phyloP scores from a whole-genome alignment of 202 grass and related monocot species.

The Zoysia matrella region DNA sequence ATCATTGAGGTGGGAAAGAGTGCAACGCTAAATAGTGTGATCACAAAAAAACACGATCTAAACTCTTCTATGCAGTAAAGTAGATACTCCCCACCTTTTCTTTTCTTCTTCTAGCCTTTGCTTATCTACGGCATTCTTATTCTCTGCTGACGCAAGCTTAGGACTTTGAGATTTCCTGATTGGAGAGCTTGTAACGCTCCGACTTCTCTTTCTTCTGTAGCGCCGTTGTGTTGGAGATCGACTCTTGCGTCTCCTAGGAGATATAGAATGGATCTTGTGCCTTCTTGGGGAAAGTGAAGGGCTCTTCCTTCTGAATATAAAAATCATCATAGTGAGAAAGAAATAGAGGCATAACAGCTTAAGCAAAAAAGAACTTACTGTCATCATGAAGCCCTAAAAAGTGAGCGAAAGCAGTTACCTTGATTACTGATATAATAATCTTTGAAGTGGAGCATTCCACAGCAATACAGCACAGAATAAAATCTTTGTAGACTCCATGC shows the following conservation, averaged over 20 bases:
- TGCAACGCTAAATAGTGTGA: conserved; percentile 23
- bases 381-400: conserved; percentile 45
- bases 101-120: conserved; percentile 96
- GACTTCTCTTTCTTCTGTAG: conserved; percentile 81
- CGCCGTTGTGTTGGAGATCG: conserved; percentile 58
- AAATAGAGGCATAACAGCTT: conserved; percentile 15
- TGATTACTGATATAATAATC: conserved; percentile 54
- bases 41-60: conserved; percentile 29
- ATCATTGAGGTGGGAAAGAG: conserved; percentile 1
- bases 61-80: conserved; percentile 40
- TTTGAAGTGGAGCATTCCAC: conserved; percentile 58
- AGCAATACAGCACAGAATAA: conserved; percentile 62
- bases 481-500: conserved; percentile 65
- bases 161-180: conserved; percentile 51
- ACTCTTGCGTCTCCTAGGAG: conserved; percentile 64
- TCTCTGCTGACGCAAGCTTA: conserved; percentile 47
- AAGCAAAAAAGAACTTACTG: conserved; percentile 38
- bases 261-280: conserved; percentile 74
- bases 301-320: conserved; percentile 76
- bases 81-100: conserved; percentile 86
- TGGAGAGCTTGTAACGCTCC: conserved; percentile 58
- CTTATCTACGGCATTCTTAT: conserved; percentile 72
- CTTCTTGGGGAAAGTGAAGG: conserved; percentile 65
- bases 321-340: conserved; percentile 41
- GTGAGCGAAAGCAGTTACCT: conserved; percentile 59